These are phyloP conservation scores for Pseudomonodictys pantanalensis DNA, from an alignment of 495 filamentous ascomycete species.

Conservation along the genomic window DNA sequence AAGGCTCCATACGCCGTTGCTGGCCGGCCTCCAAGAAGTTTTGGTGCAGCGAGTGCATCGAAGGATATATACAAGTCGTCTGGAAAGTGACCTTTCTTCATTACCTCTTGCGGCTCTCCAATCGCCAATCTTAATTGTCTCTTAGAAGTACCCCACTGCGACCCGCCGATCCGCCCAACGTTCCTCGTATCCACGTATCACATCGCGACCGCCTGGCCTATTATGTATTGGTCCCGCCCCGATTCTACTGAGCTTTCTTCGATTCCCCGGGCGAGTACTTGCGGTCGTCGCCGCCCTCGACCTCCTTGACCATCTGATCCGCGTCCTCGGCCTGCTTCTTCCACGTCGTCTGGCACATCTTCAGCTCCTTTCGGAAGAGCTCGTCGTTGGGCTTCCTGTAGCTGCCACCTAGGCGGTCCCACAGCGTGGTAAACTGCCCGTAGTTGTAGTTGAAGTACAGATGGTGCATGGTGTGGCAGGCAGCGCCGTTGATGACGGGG, in stretches of 20 bases:
- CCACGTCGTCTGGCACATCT: constrained; percentile 83
- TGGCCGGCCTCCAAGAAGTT: too few species aligned
- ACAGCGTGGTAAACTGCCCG: constrained; percentile 92
- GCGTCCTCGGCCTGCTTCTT: constrained; percentile 77
- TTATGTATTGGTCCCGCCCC: too few species aligned
- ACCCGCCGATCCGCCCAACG: too few species aligned
- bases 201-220: not conserved
- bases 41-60: constrained; percentile 18
- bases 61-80: constrained; percentile 19
- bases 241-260: constrained; percentile 24
- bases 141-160: not conserved
- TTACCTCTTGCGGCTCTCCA: not conserved
- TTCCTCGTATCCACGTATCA: not conserved
- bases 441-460: constrained; percentile 99
- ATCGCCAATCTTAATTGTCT: not conserved
- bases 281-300: constrained; percentile 86
- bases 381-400: constrained; percentile 86
- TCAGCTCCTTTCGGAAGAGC: constrained; percentile 81
- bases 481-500: constrained; percentile 87
- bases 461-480: constrained; percentile 88
- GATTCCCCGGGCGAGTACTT: constrained; percentile 53
- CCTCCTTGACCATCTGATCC: constrained; percentile 76
- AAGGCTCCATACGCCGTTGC: too few species aligned
- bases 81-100: not conserved
- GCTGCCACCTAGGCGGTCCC: constrained; percentile 86